Percentiles rank a stretch among this genome's conserved stretches.
Evolutionary conservation across 2,329 filamentous ascomycete genomes (phyloP).

Genomic region (Diaporthe australafricana): DNA sequence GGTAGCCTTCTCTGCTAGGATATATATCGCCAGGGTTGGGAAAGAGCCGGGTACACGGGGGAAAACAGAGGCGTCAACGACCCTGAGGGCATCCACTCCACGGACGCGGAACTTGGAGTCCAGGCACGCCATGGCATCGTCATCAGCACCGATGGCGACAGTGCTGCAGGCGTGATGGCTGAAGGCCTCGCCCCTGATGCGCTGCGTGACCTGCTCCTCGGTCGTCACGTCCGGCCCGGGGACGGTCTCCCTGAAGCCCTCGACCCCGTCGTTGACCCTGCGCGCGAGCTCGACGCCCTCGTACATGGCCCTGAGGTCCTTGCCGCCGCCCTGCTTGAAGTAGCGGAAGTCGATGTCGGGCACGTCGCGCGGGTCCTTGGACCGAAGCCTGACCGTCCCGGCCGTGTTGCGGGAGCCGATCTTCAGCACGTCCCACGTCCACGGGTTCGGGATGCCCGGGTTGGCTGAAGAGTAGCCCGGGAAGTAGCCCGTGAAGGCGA

Average conservation of each 20-base stretch:
- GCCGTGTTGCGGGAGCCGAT: constrained; percentile 59
- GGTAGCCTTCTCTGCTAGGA: constrained; percentile 19
- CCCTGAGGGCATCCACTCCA: constrained; percentile 12
- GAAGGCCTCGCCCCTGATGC: neutral
- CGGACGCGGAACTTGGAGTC: constrained; percentile 26
- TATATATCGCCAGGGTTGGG: constrained; percentile 12
- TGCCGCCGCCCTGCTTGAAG: constrained; percentile 59
- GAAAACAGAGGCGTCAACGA: constrained; percentile 17
- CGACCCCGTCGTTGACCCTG: neutral
- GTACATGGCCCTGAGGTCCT: constrained; percentile 50
- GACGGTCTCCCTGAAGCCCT: neutral
- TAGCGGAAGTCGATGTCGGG: constrained; percentile 71
- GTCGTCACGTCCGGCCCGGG: neutral
- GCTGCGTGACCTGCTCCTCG: neutral
- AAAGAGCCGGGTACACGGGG: constrained; percentile 18
- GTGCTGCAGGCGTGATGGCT: constrained; percentile 23
- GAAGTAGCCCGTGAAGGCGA: neutral
- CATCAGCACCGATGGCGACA: constrained; percentile 1
- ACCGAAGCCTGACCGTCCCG: constrained; percentile 72
- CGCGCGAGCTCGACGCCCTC: constrained; percentile 2
- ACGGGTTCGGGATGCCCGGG: neutral
- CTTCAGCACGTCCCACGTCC: constrained; percentile 56
- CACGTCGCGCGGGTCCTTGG: constrained; percentile 69
- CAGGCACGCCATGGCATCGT: constrained; percentile 12
- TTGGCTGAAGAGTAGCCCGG: constrained; percentile 31